phyloP scores from a whole-genome alignment of 2,329 filamentous ascomycete species.

The Periconia digitata region DNA sequence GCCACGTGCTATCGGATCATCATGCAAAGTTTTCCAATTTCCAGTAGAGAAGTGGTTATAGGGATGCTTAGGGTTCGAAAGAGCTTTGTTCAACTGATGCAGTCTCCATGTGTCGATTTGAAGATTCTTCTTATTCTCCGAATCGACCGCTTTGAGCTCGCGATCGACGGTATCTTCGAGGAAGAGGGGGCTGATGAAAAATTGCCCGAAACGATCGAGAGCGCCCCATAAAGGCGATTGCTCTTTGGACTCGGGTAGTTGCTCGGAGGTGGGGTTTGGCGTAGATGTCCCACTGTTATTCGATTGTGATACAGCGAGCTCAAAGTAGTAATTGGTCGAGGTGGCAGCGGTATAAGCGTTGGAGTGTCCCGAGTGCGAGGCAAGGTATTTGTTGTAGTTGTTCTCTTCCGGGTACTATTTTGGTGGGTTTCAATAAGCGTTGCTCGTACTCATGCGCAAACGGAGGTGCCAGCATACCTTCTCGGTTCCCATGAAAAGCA shows the following conservation, averaged over 20 bases:
- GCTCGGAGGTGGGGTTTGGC: constrained; percentile 37
- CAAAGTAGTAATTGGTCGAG: constrained; percentile 98
- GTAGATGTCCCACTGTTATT: constrained; percentile 54
- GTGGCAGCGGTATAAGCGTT: constrained; percentile 94
- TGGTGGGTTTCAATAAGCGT: not conserved
- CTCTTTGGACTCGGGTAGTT: constrained; percentile 39
- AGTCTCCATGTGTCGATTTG: constrained; percentile 88
- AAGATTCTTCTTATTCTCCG: constrained; percentile 96
- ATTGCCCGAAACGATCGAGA: constrained; percentile 88
- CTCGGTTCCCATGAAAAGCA: constrained; percentile 97
- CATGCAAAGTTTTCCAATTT: constrained; percentile 83
- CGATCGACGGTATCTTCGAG: constrained; percentile 81
- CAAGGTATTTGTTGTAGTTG: constrained; percentile 91
- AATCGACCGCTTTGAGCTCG: constrained; percentile 86
- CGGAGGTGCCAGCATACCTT: constrained; percentile 59
- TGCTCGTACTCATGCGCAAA: constrained; percentile 1
- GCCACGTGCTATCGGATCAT: constrained; percentile 73
- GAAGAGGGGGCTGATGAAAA: constrained; percentile 88
- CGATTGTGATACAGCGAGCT: constrained; percentile 77
- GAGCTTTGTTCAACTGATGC: constrained; percentile 81
- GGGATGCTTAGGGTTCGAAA: constrained; percentile 86
- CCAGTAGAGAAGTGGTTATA: constrained; percentile 92
- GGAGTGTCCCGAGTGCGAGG: constrained; percentile 84
- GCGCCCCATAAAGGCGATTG: constrained; percentile 74
- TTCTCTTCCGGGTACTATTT: constrained; percentile 84